phyloP scores from a whole-genome alignment of 1,139 yeast genomes.

The Torulaspora globosa region DNA sequence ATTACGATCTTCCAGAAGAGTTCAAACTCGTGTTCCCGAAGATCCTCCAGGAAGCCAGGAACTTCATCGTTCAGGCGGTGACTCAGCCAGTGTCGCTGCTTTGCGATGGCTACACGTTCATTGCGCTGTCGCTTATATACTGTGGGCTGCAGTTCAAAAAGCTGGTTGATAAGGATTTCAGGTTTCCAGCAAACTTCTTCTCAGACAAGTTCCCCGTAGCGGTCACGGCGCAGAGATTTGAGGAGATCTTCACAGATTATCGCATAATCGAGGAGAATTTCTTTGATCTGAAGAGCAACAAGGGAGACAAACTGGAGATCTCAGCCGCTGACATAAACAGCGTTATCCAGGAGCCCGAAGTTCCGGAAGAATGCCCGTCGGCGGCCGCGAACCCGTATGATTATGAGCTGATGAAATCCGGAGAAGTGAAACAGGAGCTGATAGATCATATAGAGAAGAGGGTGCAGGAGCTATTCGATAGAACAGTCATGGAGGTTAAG shows the following conservation, averaged over 20 bases:
- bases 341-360: constrained; percentile 27
- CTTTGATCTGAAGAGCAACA: constrained; percentile 36
- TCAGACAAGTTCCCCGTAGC: constrained; percentile 28
- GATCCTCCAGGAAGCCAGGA: constrained; percentile 34
- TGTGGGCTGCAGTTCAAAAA: constrained; percentile 35
- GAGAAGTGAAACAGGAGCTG: constrained; percentile 32
- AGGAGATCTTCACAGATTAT: constrained; percentile 32
- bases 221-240: constrained; percentile 24
- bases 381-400: constrained; percentile 21
- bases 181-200: constrained; percentile 34
- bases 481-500: constrained; percentile 22
- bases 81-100: constrained; percentile 37
- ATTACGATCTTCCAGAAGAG: constrained; percentile 29
- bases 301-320: constrained; percentile 33
- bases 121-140: constrained; percentile 31
- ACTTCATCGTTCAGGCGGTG: constrained; percentile 36
- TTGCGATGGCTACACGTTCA: constrained; percentile 35
- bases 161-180: constrained; percentile 26
- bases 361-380: constrained; percentile 6
- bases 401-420: constrained; percentile 30
- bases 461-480: constrained; percentile 27
- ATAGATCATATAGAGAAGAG: constrained; percentile 31
- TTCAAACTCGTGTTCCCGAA: constrained; percentile 33
- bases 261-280: constrained; percentile 35
- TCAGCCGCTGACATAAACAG: constrained; percentile 24